Evolutionary conservation across 768 basidiomycete genomes (phyloP), one percentile per base, ranked within the genome.

Genomic region (Naganishia friedmannii): DNA sequence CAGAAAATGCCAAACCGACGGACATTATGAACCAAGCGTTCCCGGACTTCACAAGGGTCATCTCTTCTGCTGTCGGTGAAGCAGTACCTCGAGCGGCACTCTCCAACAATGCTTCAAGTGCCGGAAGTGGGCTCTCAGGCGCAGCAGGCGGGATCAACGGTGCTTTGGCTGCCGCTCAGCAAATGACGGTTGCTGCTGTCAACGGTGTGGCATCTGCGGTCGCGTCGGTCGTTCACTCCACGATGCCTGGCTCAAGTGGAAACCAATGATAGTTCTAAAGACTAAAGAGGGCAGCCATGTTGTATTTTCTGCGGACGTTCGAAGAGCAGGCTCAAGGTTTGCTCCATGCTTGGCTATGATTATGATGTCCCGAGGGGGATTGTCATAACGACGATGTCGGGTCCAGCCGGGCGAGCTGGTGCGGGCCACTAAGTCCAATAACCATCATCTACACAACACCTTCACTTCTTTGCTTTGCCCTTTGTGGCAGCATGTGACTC

Each of bases 131-230:
- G 28, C 4, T 29, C 17, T 90, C 83, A 39, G 87, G 85, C 71
- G 92, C 85, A 29, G 88, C 85, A 78, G 88, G 86, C 31, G 91
- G 89, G 80, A 87, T 85, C 65, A 94, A 78, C 4, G 92, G 93
- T 48, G 87, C 89, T 63, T 91, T 92, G 3, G 90, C 60, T 12
- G 39, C 60, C n/a, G 57, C 34, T 37, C n/a, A 31, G 57, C 31
- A 58, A n/a, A 23, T 31, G n/a, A 45, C 42, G 32, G 31, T 17
- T 19, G 57, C 57, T 58, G 57, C 57, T n/a, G 57, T 58, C 3
- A 34, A 28, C n/a, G 57, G 57, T 37, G 34, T 37, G 5, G 34
- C 57, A 10, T 63, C 60, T 26, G 39, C 60, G 19, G 23, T 63
- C 13, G 60, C 60, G 28, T 63, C 60, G 26, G 60, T 29, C 9